Percentiles rank a stretch among this genome's conserved stretches.
These are phyloP conservation scores for Euphorbia pulcherrima DNA, from an alignment of 345 rosid genomes.

Conservation along the genomic window DNA sequence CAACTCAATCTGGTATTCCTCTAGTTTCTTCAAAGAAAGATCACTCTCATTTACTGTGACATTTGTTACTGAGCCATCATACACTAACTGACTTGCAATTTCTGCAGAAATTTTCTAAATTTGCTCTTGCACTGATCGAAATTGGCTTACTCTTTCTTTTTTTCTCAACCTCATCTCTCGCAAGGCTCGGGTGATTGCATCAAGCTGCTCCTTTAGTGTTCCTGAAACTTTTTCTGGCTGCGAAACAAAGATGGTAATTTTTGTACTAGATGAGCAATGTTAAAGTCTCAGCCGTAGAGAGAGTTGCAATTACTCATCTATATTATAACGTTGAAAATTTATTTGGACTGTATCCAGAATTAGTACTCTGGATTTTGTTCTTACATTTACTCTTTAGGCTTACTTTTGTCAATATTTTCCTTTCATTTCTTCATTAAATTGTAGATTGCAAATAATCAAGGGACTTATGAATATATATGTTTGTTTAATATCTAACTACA, in stretches of 20 bases:
- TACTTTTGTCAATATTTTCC: too few species aligned
- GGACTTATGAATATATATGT: not conserved
- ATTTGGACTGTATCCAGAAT: not conserved
- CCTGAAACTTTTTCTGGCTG: slow-evolving; percentile 94
- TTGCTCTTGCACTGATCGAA: slow-evolving; percentile 68
- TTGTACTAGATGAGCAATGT: not conserved
- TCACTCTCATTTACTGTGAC: slow-evolving; percentile 70
- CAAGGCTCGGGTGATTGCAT: slow-evolving; percentile 84
- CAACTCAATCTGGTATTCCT: slow-evolving; percentile 81
- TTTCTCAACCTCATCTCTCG: slow-evolving; percentile 80
- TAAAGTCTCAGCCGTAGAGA: not conserved
- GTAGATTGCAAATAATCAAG: not conserved
- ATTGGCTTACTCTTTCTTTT: slow-evolving; percentile 78
- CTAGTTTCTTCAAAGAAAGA: slow-evolving; percentile 84
- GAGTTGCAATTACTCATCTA: not conserved
- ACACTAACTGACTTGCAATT: slow-evolving; percentile 73
- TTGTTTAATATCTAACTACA: not conserved
- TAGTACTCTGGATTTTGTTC: not conserved
- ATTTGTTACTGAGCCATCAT: slow-evolving; percentile 54
- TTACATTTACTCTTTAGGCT: not conserved
- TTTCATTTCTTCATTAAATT: too few species aligned
- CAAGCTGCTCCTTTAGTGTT: slow-evolving; percentile 79
- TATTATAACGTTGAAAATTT: not conserved
- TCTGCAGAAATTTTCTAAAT: slow-evolving; percentile 84
- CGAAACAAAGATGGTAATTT: not conserved